Base-by-base conservation (phyloP, 495 filamentous ascomycete species). In the Tuber aestivum region DNA sequence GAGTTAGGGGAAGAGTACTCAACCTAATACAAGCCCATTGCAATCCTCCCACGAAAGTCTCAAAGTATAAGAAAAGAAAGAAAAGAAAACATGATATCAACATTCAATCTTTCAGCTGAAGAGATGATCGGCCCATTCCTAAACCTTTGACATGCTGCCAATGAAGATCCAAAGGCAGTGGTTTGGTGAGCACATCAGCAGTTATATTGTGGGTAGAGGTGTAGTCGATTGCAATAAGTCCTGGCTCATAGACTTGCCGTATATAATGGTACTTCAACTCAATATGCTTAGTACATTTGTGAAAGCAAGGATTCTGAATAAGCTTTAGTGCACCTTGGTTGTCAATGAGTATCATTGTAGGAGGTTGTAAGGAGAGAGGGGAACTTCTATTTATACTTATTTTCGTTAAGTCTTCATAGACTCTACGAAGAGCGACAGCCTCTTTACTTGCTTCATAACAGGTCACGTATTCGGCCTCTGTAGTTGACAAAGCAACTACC, bases 261-360 rank as follows among this genome's bases (percentile, higher is more conserved):
- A 48, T 23, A 23, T 48, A 48, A 7, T 48, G 45, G 2, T 48
- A 48, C 7, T 48, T 48, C 45, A 48, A 48, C 6, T 48, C 45
- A 9, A 48, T 48, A 23, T 48, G 21, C 45, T 48, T 48, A 1
- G 45, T 48, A 0, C 45, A 5, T 23, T 48, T 48, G 8, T 48
- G 45, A 21, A 42, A 42, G 1, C 41, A 14, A 10, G 41, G 41
- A 42, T 42, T 42, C 10, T 42, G 1, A 48, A 48, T 48, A 0
- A 48, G 18, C 18, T 70, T 70, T 21, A 74, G 16, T n/a, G 35
- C 73, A 9, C 73, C 73, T 21, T 70, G n/a, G 14, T 70, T 70
- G 56, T 74, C 73, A 68, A 56, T 20, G 10, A 14, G 35, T 12
- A 74, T 70, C 2, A 23, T 48, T 0, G 44, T 48, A 21, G 44